phyloP scores from a whole-genome alignment of 2,329 filamentous ascomycete genomes.

The Ophiosphaerella herpotricha region DNA sequence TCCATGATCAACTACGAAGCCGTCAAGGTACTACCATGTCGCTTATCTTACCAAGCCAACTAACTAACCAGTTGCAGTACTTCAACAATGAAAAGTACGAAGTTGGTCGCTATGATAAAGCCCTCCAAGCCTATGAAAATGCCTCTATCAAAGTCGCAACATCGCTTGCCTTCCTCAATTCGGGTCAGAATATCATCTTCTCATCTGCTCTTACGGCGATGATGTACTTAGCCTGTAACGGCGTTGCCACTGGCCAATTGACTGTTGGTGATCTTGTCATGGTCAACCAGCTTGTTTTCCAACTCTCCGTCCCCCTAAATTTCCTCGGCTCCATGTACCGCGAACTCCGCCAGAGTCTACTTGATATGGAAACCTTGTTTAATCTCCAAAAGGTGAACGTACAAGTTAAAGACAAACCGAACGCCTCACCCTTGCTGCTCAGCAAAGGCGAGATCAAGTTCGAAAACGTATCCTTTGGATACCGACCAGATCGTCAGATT shows the following conservation, averaged over 20 bases:
- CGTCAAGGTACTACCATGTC: slow-evolving; percentile 65
- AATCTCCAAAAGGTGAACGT: slow-evolving; percentile 97
- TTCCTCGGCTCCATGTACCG: slow-evolving; percentile 98
- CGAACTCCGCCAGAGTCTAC: slow-evolving; percentile 87
- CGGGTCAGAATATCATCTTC: slow-evolving; percentile 96
- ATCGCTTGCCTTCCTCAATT: slow-evolving; percentile 89
- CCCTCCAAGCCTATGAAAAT: slow-evolving; percentile 83
- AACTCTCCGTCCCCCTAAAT: slow-evolving; percentile 94
- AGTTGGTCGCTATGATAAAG: slow-evolving; percentile 85
- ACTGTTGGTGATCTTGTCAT: slow-evolving; percentile 97
- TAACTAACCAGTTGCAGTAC: slow-evolving; percentile 56
- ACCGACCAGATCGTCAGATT: slow-evolving; percentile 84
- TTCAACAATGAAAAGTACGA: slow-evolving; percentile 99
- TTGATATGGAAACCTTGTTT: slow-evolving; percentile 99
- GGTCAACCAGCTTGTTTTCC: slow-evolving; percentile 98
- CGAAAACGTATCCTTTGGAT: slow-evolving; percentile 93
- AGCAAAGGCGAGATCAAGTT: slow-evolving; percentile 88
- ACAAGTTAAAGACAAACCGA: slow-evolving; percentile 74
- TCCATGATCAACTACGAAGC: slow-evolving; percentile 98
- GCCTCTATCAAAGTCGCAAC: slow-evolving; percentile 97
- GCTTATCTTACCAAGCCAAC: neutral
- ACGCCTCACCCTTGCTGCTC: slow-evolving; percentile 74
- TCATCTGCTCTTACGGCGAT: slow-evolving; percentile 90
- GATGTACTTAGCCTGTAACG: slow-evolving; percentile 96
- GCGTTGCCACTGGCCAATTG: slow-evolving; percentile 77